phyloP scores from a whole-genome alignment of 1,284 basidiomycete species.

The Cutaneotrichosporon cavernicola region DNA sequence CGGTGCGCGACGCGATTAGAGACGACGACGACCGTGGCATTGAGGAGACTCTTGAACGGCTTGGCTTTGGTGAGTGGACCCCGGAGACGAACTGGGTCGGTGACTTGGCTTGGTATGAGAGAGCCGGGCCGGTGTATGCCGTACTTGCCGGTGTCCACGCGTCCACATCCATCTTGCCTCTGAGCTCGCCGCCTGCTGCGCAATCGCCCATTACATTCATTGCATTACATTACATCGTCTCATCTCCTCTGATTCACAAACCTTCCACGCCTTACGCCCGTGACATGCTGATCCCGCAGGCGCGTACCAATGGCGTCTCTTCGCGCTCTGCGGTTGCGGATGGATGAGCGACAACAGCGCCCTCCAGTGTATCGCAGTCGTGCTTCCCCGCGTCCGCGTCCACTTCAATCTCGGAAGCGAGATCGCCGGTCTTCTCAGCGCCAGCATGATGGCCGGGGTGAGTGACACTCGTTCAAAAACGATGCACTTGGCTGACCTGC shows the following conservation, averaged over 20 bases:
- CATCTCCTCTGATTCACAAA: background rate
- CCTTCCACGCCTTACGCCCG: background rate
- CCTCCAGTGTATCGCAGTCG: constrained; percentile 63
- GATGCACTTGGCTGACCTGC: constrained; percentile 48
- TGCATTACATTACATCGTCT: background rate
- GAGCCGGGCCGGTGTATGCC: background rate
- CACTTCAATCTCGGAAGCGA: constrained; percentile 62
- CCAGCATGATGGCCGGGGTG: constrained; percentile 57
- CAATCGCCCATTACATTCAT: too few species aligned
- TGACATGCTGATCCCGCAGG: constrained; percentile 26
- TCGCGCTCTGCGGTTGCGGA: constrained; percentile 74
- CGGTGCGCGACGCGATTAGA: constrained; percentile 8
- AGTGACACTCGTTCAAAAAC: constrained; percentile 33
- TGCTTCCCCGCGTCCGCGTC: constrained; percentile 85
- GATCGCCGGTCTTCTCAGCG: constrained; percentile 40
- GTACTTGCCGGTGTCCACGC: background rate
- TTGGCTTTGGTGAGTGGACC: constrained; percentile 76
- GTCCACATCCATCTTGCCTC: background rate
- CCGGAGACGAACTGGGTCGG: background rate
- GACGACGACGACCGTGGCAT: constrained; percentile 61
- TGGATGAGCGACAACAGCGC: constrained; percentile 57
- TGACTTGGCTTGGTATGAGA: background rate
- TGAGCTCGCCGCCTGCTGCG: background rate
- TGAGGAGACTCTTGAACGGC: constrained; percentile 80
- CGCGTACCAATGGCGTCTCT: constrained; percentile 30